Conservation (phyloP, 257 asterid genomes). For the Marsdenia floribunda region DNA sequence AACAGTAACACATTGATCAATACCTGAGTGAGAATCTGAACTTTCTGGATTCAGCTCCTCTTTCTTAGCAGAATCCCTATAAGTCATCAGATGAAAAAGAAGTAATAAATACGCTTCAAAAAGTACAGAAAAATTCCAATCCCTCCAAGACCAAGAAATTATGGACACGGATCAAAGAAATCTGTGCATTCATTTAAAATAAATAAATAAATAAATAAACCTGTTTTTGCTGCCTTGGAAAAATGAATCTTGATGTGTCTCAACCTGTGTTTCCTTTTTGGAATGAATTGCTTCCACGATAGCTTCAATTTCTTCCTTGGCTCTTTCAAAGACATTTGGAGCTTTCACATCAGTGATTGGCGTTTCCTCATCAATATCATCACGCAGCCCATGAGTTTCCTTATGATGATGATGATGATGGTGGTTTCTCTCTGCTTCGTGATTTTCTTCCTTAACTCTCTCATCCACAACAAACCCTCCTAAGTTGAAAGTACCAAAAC, state of each 20-base stretch:
- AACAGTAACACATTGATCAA: background rate
- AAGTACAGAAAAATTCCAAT: background rate
- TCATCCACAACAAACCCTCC: constrained; percentile 38
- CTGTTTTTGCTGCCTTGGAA: constrained; percentile 18
- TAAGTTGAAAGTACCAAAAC: constrained; percentile 12
- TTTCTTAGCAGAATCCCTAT: constrained; percentile 36
- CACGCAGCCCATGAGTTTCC: constrained; percentile 70
- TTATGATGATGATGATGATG: constrained; percentile 33
- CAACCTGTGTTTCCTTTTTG: constrained; percentile 36
- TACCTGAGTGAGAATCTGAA: constrained; percentile 39
- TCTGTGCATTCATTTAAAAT: background rate
- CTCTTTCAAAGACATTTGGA: constrained; percentile 72
- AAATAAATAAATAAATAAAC: constrained; percentile 11
- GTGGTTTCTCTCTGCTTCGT: constrained; percentile 22
- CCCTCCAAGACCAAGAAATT: background rate
- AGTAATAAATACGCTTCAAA: background rate
- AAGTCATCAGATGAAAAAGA: constrained; percentile 13
- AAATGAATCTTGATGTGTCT: constrained; percentile 10
- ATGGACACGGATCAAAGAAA: background rate
- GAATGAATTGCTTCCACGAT: constrained; percentile 54
- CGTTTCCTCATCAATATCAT: constrained; percentile 52
- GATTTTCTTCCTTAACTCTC: constrained; percentile 43
- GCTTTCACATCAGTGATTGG: constrained; percentile 56
- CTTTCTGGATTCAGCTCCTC: constrained; percentile 23
- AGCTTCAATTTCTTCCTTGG: constrained; percentile 78